phyloP scores from a whole-genome alignment of 345 rosid species.

The Acer yangbiense region DNA sequence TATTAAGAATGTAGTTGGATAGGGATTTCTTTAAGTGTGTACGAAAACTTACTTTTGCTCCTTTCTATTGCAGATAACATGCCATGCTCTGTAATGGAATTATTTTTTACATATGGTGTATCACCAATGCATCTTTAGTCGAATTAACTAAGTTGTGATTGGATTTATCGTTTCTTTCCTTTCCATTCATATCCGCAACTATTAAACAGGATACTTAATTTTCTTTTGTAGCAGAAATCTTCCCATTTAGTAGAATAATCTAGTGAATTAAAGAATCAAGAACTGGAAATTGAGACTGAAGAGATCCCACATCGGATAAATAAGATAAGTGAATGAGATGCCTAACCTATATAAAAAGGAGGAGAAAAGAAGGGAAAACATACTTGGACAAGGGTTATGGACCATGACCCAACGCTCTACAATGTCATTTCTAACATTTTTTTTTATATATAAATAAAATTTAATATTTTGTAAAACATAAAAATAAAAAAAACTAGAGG shows the following conservation, averaged over 20 bases:
- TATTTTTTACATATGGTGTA: neutral
- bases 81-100: conserved; percentile 42
- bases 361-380: too few relatives aligned
- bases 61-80: conserved; percentile 40
- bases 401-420: too few relatives aligned
- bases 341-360: too few relatives aligned
- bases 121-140: neutral
- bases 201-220: neutral
- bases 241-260: conserved; percentile 33
- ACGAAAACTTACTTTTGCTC: neutral
- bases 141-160: neutral
- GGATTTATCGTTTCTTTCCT: neutral
- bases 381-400: too few relatives aligned
- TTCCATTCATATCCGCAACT: neutral
- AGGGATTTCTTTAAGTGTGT: neutral
- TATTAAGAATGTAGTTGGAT: neutral
- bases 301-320: too few relatives aligned
- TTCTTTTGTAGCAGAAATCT: conserved; percentile 36
- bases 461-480: too few relatives aligned
- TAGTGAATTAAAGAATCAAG: conserved; percentile 35
- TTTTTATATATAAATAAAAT: too few relatives aligned
- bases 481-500: too few relatives aligned
- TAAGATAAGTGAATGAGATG: too few relatives aligned
- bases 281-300: too few relatives aligned
- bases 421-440: too few relatives aligned